phyloP scores from a whole-genome alignment of 371 early-diverging fungal genomes.

The Mucor piriformis region DNA sequence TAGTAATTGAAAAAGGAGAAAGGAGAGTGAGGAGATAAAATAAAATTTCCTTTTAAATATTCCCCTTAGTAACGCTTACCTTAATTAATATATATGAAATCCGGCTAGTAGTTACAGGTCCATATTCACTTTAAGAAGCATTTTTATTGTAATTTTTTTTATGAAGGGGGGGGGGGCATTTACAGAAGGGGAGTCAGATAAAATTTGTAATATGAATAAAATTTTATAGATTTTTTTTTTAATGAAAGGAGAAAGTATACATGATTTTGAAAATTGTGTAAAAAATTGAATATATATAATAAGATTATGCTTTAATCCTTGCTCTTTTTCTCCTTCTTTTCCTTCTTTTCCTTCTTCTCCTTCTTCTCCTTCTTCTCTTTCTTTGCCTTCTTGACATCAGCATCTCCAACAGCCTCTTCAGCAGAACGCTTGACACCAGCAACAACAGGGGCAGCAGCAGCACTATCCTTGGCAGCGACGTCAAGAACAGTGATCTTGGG shows the following conservation, averaged over 20 bases:
- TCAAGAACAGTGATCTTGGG: slow-evolving; percentile 42
- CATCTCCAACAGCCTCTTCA: slow-evolving; percentile 22
- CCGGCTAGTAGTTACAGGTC: background rate
- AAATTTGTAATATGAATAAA: background rate
- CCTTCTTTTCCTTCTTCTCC: slow-evolving; percentile 30
- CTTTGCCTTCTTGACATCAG: slow-evolving; percentile 43
- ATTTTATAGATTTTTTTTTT: background rate
- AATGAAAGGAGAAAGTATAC: background rate
- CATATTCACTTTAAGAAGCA: too few relatives aligned
- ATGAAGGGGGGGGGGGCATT: background rate
- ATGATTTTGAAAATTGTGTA: background rate
- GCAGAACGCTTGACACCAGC: slow-evolving; percentile 28
- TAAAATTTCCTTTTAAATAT: slow-evolving; percentile 2
- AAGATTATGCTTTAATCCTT: slow-evolving; percentile 9
- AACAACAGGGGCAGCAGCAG: slow-evolving; percentile 1
- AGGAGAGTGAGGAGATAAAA: background rate
- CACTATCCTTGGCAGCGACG: slow-evolving; percentile 40
- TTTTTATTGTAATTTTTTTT: too few relatives aligned
- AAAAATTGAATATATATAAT: slow-evolving; percentile 2
- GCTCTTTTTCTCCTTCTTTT: slow-evolving; percentile 27
- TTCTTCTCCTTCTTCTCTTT: slow-evolving; percentile 51
- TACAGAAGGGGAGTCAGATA: background rate
- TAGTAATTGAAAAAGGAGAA: background rate
- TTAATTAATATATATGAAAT: background rate
- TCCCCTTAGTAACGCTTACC: background rate